phyloP scores from a whole-genome alignment of 352 stramenopile genomes.

The Phytopythium montanum region DNA sequence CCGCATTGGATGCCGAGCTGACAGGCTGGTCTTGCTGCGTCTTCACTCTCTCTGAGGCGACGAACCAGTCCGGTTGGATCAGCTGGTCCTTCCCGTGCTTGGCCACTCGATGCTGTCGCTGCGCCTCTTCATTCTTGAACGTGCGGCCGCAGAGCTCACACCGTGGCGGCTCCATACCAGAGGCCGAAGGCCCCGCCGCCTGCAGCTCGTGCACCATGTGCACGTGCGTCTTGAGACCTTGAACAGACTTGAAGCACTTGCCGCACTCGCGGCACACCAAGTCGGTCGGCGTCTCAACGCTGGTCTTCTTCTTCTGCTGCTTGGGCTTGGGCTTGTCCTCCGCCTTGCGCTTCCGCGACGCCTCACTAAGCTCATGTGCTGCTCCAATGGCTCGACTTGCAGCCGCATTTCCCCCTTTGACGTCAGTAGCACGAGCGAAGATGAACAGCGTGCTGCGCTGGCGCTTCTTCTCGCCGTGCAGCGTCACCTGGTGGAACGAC shows the following conservation, averaged over 20 bases:
- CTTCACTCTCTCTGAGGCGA: constrained; percentile 7
- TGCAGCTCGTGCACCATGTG: constrained; percentile 85
- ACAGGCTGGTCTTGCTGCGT: constrained; percentile 11
- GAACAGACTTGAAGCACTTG: constrained; percentile 62
- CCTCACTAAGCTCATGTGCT: not conserved
- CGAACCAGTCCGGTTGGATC: constrained; percentile 82
- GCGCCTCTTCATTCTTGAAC: constrained; percentile 77
- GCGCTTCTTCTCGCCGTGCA: constrained; percentile 64
- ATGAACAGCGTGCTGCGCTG: constrained; percentile 70
- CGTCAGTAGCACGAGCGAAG: constrained; percentile 19
- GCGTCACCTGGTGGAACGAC: constrained; percentile 76
- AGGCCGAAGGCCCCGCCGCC: constrained; percentile 7
- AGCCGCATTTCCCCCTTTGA: not conserved
- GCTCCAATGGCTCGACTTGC: not conserved
- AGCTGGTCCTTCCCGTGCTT: constrained; percentile 79
- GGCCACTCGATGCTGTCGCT: constrained; percentile 65
- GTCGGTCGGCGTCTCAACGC: constrained; percentile 1
- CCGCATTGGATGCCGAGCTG: not conserved
- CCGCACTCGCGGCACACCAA: constrained; percentile 53
- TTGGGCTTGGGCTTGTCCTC: constrained; percentile 2
- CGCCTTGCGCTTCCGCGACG: constrained; percentile 35
- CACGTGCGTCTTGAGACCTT: constrained; percentile 73
- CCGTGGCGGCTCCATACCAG: constrained; percentile 14
- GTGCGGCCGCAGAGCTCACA: constrained; percentile 47
- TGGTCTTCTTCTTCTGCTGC: constrained; percentile 3